Conservation (phyloP, 2,329 filamentous ascomycete species). For the Aspergillus ustus region DNA sequence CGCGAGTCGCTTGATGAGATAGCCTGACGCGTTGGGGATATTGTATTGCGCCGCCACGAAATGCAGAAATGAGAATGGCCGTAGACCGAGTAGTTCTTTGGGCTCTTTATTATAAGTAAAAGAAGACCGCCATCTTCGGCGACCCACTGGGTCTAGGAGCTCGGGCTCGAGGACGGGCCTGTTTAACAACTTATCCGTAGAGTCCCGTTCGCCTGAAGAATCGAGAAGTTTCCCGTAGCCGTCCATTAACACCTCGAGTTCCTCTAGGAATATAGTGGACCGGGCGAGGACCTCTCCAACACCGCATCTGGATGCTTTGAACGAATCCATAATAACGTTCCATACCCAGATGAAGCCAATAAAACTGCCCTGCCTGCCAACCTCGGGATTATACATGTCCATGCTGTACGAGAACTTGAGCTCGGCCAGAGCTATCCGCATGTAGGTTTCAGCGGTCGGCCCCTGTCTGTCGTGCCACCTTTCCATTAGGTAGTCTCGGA, state of each 20-base stretch:
- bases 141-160: no score
- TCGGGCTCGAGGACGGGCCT: no score
- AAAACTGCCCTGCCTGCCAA: no score
- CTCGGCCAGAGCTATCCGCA: background rate
- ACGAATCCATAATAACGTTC: background rate
- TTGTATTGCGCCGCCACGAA: no score
- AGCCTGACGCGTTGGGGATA: no score
- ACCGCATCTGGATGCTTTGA: no score
- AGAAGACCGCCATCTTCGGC: no score
- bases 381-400: background rate
- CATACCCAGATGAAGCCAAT: background rate
- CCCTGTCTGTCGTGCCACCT: background rate
- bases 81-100: no score
- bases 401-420: background rate
- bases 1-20: no score
- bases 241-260: background rate
- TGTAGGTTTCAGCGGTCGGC: background rate
- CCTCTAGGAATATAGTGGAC: background rate
- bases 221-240: background rate
- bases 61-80: no score
- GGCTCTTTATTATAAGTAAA: no score
- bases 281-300: background rate
- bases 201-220: background rate
- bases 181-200: no score
- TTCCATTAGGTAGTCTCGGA: background rate